Evolutionary conservation across 805 yeast genomes (phyloP).

Genomic region (Debaryomyces castellii): DNA sequence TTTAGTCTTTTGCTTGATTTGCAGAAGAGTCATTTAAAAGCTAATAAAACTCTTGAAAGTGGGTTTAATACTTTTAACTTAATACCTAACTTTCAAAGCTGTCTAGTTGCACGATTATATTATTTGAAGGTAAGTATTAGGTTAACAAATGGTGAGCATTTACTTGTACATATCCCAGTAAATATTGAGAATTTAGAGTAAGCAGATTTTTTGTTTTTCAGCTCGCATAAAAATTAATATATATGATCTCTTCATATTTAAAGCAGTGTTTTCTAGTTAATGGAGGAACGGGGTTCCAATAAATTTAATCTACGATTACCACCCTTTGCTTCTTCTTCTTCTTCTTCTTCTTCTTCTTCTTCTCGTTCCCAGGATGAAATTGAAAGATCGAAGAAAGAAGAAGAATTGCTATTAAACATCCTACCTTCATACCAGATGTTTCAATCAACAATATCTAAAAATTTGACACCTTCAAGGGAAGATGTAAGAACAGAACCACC

Average conservation of each 20-base stretch:
- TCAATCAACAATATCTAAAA: constrained; percentile 36
- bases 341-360: background rate
- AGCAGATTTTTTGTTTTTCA: background rate
- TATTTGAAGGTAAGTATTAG: constrained; percentile 31
- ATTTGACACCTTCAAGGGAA: constrained; percentile 30
- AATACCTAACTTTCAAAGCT: constrained; percentile 41
- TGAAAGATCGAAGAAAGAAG: constrained; percentile 12
- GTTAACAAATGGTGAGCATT: constrained; percentile 27
- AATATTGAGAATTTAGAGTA: constrained; percentile 20
- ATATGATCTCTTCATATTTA: background rate
- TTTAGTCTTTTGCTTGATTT: constrained; percentile 29
- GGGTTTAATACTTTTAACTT: constrained; percentile 31
- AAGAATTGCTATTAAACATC: constrained; percentile 29
- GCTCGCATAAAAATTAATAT: background rate
- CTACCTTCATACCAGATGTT: constrained; percentile 43
- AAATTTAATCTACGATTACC: constrained; percentile 19
- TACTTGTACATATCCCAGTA: constrained; percentile 37
- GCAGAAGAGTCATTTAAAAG: constrained; percentile 28
- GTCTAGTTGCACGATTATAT: constrained; percentile 35
- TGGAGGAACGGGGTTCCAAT: constrained; percentile 16
- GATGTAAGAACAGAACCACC: constrained; percentile 32
- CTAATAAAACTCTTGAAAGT: constrained; percentile 14
- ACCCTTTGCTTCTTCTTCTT: constrained; percentile 8
- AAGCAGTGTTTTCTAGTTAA: background rate
- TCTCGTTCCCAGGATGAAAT: background rate